Evolutionary conservation across 805 yeast genomes (phyloP).

Genomic region (Cyberlindnera japonica): DNA sequence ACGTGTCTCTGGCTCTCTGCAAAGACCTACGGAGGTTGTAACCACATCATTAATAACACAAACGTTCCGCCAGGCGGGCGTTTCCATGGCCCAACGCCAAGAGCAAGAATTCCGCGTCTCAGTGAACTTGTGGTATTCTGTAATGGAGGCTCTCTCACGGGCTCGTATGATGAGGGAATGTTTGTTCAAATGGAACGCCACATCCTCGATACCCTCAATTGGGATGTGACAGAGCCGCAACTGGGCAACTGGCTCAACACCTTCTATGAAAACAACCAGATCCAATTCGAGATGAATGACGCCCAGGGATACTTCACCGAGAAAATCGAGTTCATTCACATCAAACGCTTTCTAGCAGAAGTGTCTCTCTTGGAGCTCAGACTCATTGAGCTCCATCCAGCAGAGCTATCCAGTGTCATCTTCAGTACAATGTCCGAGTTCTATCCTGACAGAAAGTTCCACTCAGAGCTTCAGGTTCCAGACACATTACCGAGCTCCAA

Average conservation of each 20-base stretch:
- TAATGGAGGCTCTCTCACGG: slow-evolving; percentile 51
- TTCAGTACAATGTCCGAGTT: slow-evolving; percentile 17
- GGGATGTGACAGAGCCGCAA: slow-evolving; percentile 70
- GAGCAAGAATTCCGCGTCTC: slow-evolving; percentile 71
- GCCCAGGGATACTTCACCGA: slow-evolving; percentile 14
- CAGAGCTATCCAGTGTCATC: slow-evolving; percentile 24
- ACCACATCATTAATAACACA: slow-evolving; percentile 54
- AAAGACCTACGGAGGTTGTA: slow-evolving; percentile 74
- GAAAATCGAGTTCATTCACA: slow-evolving; percentile 38
- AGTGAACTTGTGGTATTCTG: slow-evolving; percentile 70
- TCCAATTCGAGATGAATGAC: slow-evolving; percentile 34
- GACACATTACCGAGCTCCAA: slow-evolving; percentile 5
- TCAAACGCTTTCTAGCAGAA: slow-evolving; percentile 50
- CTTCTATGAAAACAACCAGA: slow-evolving; percentile 41
- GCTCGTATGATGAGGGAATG: slow-evolving; percentile 64
- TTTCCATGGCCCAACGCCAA: slow-evolving; percentile 64
- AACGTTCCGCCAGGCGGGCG: slow-evolving; percentile 54
- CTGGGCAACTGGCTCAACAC: slow-evolving; percentile 44
- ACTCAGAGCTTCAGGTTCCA: slow-evolving; percentile 17
- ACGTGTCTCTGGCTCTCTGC: slow-evolving; percentile 93
- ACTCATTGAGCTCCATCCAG: slow-evolving; percentile 37
- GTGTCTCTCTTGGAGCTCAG: slow-evolving; percentile 45
- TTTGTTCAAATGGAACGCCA: slow-evolving; percentile 85
- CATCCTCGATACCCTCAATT: slow-evolving; percentile 63
- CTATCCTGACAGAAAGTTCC: slow-evolving; percentile 11